Percentiles rank a stretch among this genome's conserved stretches.
Conservation (phyloP, 768 basidiomycete genomes). For the Boletus reticuloceps region DNA sequence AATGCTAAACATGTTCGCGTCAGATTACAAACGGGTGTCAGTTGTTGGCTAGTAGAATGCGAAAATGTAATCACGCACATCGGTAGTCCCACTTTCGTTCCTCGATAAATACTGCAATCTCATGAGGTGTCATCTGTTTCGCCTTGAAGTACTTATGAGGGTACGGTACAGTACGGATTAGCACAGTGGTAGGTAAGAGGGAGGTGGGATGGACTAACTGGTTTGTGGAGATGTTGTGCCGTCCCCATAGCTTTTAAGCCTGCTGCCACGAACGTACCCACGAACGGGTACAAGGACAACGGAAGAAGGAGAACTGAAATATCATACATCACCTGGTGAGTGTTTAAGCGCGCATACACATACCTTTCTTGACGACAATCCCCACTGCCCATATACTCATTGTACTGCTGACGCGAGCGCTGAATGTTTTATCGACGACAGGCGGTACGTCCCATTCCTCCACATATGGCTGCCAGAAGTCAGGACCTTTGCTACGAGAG, state of each 20-base stretch:
- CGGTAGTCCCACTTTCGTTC: constrained; percentile 91
- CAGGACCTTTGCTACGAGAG: constrained; percentile 76
- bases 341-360: neutral
- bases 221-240: constrained; percentile 62
- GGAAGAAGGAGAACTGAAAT: constrained; percentile 56
- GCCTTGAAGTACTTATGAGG: constrained; percentile 69
- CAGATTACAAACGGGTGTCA: neutral
- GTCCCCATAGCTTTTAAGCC: constrained; percentile 68
- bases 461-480: constrained; percentile 83
- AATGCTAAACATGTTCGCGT: constrained; percentile 50
- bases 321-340: neutral
- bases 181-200: neutral
- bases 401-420: constrained; percentile 11
- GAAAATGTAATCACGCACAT: constrained; percentile 37
- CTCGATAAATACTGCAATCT: constrained; percentile 76
- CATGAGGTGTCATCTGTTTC: constrained; percentile 74
- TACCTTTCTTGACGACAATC: constrained; percentile 23
- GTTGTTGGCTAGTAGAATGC: neutral
- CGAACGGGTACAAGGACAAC: constrained; percentile 63
- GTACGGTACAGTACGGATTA: neutral
- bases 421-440: constrained; percentile 29
- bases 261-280: constrained; percentile 61
- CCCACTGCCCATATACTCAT: constrained; percentile 16
- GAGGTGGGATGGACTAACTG: constrained; percentile 40
- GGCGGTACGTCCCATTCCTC: constrained; percentile 78